Percentiles rank a stretch among this genome's conserved stretches.
These are phyloP conservation scores for Hypoxylon sp. DNA, from an alignment of 2,329 filamentous ascomycete genomes.

Conservation along the genomic window DNA sequence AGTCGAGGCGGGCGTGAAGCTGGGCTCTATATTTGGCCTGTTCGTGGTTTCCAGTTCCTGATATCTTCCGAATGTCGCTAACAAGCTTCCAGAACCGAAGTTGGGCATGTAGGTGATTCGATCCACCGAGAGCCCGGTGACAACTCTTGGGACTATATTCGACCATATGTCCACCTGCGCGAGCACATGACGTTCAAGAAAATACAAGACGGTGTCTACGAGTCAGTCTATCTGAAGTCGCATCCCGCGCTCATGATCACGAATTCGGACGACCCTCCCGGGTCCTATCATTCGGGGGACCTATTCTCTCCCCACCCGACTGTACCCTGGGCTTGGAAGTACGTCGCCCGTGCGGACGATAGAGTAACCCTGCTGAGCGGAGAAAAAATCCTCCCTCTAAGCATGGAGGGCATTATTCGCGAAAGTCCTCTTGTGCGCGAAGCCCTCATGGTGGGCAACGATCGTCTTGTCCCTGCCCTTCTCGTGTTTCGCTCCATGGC, in stretches of 20 bases:
- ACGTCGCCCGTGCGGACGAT: constrained; percentile 49
- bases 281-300: constrained; percentile 49
- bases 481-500: constrained; percentile 44
- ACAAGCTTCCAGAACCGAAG: constrained; percentile 49
- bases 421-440: constrained; percentile 46
- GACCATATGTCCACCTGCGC: constrained; percentile 48
- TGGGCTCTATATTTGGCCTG: constrained; percentile 52
- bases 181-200: constrained; percentile 51
- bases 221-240: constrained; percentile 47
- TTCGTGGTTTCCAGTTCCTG: constrained; percentile 37
- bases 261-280: constrained; percentile 49
- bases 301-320: constrained; percentile 49
- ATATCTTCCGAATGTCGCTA: constrained; percentile 14
- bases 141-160: constrained; percentile 53
- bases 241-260: constrained; percentile 45
- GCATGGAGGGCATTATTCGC: constrained; percentile 47
- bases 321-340: constrained; percentile 49
- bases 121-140: constrained; percentile 49
- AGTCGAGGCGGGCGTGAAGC: constrained; percentile 47
- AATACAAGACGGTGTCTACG: constrained; percentile 46
- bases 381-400: constrained; percentile 50
- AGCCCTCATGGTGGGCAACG: constrained; percentile 47
- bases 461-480: constrained; percentile 44
- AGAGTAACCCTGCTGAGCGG: constrained; percentile 50
- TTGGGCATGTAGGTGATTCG: constrained; percentile 53